Evolutionary conservation across 2,329 filamentous ascomycete species (phyloP).

Genomic region (Fusarium brevicatenulatum): DNA sequence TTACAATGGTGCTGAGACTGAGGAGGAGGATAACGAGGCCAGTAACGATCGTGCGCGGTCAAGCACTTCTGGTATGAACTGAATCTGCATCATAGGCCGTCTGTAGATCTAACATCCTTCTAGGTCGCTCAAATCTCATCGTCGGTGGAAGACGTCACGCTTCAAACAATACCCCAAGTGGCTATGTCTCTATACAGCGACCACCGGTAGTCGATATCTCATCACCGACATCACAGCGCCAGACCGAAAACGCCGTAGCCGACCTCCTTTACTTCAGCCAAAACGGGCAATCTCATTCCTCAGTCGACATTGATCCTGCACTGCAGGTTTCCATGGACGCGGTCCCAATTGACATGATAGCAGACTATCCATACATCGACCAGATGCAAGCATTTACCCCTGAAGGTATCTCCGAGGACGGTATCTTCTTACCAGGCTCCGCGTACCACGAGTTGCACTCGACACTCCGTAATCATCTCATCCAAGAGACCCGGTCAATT

Average conservation of each 20-base stretch:
- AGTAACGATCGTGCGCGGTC: background rate
- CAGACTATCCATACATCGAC: constrained; percentile 42
- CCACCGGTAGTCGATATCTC: constrained; percentile 11
- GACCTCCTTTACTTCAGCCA: constrained; percentile 51
- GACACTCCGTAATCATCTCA: constrained; percentile 56
- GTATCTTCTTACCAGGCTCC: constrained; percentile 59
- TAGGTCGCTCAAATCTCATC: background rate
- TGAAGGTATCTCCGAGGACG: constrained; percentile 50
- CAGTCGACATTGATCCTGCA: constrained; percentile 34
- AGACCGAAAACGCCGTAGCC: constrained; percentile 51
- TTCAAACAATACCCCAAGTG: constrained; percentile 2
- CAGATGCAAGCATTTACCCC: constrained; percentile 47
- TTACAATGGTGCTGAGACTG: constrained; percentile 45
- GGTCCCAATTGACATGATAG: constrained; percentile 24
- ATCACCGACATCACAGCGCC: constrained; percentile 41
- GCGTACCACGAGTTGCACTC: constrained; percentile 59
- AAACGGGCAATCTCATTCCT: constrained; percentile 38
- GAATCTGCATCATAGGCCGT: accelerated
- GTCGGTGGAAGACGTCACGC: background rate
- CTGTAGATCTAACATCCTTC: background rate
- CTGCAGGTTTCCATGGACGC: constrained; percentile 37
- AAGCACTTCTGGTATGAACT: constrained; percentile 11
- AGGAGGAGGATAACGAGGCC: constrained; percentile 29
- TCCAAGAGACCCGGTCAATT: constrained; percentile 56
- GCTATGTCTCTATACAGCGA: constrained; percentile 12